phyloP scores from a whole-genome alignment of 495 filamentous ascomycete genomes.

The Margaritispora aquatica region DNA sequence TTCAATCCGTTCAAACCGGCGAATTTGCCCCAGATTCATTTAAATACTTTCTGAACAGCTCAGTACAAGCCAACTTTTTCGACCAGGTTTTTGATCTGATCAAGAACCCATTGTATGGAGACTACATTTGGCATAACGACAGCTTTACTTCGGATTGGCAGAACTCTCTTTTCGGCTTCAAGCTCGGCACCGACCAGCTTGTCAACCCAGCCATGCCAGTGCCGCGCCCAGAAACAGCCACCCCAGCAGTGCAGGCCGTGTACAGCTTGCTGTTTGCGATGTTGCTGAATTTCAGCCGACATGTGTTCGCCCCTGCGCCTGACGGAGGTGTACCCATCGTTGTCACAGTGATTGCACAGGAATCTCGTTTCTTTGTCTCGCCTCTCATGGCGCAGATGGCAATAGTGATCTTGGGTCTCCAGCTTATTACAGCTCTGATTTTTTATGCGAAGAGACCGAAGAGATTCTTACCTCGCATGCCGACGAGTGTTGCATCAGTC shows the following conservation, averaged over 20 bases:
- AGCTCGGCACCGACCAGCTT: constrained; percentile 16
- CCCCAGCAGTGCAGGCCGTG: constrained; percentile 16
- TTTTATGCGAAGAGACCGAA: constrained; percentile 28
- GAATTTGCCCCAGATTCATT: not conserved
- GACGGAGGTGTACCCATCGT: not conserved
- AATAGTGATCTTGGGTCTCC: constrained; percentile 26
- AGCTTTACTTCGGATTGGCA: constrained; percentile 29
- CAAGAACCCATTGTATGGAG: too few relatives aligned
- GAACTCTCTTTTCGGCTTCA: constrained; percentile 27
- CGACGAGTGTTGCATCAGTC: constrained; percentile 34
- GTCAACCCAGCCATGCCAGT: constrained; percentile 26
- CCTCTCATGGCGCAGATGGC: constrained; percentile 27
- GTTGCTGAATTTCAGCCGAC: constrained; percentile 24
- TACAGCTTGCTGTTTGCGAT: constrained; percentile 32
- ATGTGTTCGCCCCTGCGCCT: constrained; percentile 21
- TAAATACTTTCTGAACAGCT: not conserved
- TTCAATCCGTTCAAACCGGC: not conserved
- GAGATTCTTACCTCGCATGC: constrained; percentile 30
- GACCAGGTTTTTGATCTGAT: too few relatives aligned
- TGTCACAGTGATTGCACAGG: constrained; percentile 10
- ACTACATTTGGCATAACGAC: constrained; percentile 31
- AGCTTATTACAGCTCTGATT: constrained; percentile 29
- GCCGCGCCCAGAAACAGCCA: constrained; percentile 22
- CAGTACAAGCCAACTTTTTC: too few relatives aligned
- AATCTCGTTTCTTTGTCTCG: constrained; percentile 34